These are phyloP conservation scores for Leishmania gerbilli DNA, from an alignment of 208 protist genomes.

Conservation along the genomic window DNA sequence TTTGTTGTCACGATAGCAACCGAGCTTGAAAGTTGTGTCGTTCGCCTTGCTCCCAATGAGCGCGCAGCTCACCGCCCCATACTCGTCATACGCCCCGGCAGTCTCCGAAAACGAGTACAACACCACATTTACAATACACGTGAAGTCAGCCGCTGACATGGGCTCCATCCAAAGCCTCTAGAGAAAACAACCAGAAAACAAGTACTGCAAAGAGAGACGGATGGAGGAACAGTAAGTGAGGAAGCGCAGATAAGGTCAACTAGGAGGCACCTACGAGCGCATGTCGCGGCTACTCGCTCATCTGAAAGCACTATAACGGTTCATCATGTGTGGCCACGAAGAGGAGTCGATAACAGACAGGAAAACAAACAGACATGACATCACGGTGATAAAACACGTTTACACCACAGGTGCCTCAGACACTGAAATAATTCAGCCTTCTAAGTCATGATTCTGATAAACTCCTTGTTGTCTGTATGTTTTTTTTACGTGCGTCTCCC, in stretches of 20 bases:
- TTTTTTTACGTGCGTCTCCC: not conserved
- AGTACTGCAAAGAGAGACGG: not conserved
- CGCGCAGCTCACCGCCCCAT: constrained; percentile 55
- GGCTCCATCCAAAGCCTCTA: not conserved
- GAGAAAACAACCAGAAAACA: not conserved
- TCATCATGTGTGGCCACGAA: not conserved
- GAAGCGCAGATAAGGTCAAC: not conserved
- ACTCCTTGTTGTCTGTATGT: not conserved
- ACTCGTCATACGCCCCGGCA: constrained; percentile 53
- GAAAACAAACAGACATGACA: not conserved
- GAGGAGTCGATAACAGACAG: not conserved
- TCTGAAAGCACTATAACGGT: not conserved
- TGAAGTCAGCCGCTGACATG: constrained; percentile 39
- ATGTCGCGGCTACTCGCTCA: not conserved
- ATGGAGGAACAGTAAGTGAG: not conserved
- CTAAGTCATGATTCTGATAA: too few species aligned
- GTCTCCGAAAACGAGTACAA: constrained; percentile 56
- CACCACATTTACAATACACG: constrained; percentile 47
- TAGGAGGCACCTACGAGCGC: not conserved
- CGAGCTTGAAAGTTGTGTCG: constrained; percentile 61
- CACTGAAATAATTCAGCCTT: not conserved
- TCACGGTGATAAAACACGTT: not conserved
- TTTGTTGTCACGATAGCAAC: constrained; percentile 73
- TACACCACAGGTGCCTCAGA: too few species aligned
- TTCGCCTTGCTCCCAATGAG: constrained; percentile 54